Conservation (phyloP, 192 early-diverging fungal genomes). For the Thoreauomyces humboldtii region DNA sequence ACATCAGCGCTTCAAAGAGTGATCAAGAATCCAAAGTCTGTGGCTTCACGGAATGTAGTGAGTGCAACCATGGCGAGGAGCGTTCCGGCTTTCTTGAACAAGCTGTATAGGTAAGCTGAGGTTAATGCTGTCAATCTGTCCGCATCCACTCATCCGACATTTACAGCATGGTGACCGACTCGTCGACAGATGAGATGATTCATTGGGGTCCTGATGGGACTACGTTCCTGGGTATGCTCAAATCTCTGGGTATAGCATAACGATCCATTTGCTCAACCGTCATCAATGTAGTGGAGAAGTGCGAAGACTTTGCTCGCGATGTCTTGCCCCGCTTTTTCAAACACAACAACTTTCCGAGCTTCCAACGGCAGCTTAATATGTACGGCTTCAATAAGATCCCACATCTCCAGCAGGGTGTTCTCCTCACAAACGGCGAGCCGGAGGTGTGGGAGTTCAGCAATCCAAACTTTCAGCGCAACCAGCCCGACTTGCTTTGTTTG, state of each 20-base stretch:
- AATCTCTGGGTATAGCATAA: no score
- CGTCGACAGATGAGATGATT: constrained; percentile 78
- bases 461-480: constrained; percentile 81
- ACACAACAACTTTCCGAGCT: constrained; percentile 62
- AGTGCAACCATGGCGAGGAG: constrained; percentile 36
- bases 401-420: constrained; percentile 87
- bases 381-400: constrained; percentile 97
- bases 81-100: constrained; percentile 91
- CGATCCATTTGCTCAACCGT: not conserved
- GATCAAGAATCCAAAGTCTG: not conserved
- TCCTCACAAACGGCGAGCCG: constrained; percentile 68
- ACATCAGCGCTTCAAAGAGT: not conserved
- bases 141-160: no score
- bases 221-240: constrained; percentile 71
- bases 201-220: constrained; percentile 85
- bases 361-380: constrained; percentile 64
- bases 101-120: constrained; percentile 75
- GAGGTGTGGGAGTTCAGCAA: constrained; percentile 94
- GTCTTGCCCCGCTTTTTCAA: constrained; percentile 63
- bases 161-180: constrained; percentile 93
- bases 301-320: constrained; percentile 55
- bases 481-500: constrained; percentile 84
- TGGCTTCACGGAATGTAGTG: constrained; percentile 3
- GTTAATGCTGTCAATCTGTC: not conserved
- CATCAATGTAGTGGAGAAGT: constrained; percentile 32